Base-by-base conservation (phyloP, 768 basidiomycete species). In the Podaxis mareebaensis region DNA sequence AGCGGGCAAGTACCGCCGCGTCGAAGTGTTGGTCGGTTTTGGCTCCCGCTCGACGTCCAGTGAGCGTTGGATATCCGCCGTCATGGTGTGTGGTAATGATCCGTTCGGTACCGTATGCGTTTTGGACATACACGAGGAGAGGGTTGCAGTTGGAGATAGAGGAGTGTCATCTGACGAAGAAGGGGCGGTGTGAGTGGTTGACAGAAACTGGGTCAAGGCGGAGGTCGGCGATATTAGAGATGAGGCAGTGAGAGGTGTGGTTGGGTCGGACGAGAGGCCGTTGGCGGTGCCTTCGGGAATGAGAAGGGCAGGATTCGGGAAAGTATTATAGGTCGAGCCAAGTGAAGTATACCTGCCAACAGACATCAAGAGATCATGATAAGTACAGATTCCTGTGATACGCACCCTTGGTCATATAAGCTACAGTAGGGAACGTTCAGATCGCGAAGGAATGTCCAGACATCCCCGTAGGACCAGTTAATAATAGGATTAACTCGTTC, bases 401-500 rank as follows among this genome's bases (percentile, higher is more conserved):
- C 88, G 60, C 63, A 96, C 92, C 96, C 97, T 76, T 91, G 81
- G 69, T 99, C 94, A 70, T 99, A 99, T 48, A 99, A 73, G 40
- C 74, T 72, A 72, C 97, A 99, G 72, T 96, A 99, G 1, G 91
- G 92, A 4, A 99, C 86, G 3, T 86, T 73, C 20, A 95, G 75
- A 56, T 78, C 76, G 17, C 86, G 81, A 49, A 99, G 78, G 77
- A 96, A 99, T 2, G 78, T 77, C 97, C 97, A 99, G 4, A 99
- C 86, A 66, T 96, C 87, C 10, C 76, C 72, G 75, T 99, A 99
- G 0, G 87, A 81, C 97, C 97, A 99, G 72, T 98, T 89, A 62
- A 99, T 92, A 69, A 99, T 91, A 0, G 97, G 97, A 71, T 99
- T 96, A 20, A 99, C 85, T 20, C 97, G 87, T 72, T 94, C 89